phyloP scores from a whole-genome alignment of 2,329 filamentous ascomycete genomes.

The Aspergillus caelatus region DNA sequence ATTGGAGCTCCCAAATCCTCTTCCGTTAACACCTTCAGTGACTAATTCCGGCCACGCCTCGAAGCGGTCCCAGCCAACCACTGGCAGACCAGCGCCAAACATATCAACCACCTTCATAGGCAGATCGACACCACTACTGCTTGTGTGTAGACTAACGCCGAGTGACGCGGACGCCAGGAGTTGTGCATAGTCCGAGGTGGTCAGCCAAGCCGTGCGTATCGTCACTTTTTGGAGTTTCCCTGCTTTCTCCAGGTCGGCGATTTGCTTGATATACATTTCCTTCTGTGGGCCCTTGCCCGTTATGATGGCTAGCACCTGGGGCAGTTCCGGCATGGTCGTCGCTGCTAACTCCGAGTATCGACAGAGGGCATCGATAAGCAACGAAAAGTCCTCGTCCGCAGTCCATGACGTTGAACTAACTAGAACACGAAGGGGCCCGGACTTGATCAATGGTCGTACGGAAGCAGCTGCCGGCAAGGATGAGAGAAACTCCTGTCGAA shows the following conservation, averaged over 20 bases:
- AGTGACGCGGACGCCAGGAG: constrained; percentile 85
- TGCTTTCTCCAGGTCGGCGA: constrained; percentile 62
- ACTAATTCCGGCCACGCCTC: constrained; percentile 92
- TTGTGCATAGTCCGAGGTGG: constrained; percentile 78
- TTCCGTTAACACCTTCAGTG: constrained; percentile 80
- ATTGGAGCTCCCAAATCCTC: constrained; percentile 74
- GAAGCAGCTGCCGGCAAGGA: constrained; percentile 66
- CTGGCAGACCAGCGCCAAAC: constrained; percentile 92
- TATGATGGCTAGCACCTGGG: constrained; percentile 81
- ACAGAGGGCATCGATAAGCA: constrained; percentile 81
- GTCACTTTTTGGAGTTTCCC: constrained; percentile 70
- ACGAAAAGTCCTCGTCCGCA: constrained; percentile 88
- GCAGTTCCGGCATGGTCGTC: constrained; percentile 53
- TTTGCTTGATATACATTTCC: constrained; percentile 69
- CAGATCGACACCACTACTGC: constrained; percentile 89
- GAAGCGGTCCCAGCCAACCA: constrained; percentile 82
- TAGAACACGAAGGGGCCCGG: constrained; percentile 66
- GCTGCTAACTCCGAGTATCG: constrained; percentile 64
- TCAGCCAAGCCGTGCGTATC: constrained; percentile 83
- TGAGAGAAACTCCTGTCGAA: constrained; percentile 64
- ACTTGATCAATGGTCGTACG: constrained; percentile 61
- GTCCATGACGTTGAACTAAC: constrained; percentile 98
- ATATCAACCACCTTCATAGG: constrained; percentile 99
- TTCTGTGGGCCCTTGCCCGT: constrained; percentile 92
- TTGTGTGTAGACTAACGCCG: constrained; percentile 88